Base-by-base conservation (phyloP, 257 asterid genomes). In the Lithospermum erythrorhizon region DNA sequence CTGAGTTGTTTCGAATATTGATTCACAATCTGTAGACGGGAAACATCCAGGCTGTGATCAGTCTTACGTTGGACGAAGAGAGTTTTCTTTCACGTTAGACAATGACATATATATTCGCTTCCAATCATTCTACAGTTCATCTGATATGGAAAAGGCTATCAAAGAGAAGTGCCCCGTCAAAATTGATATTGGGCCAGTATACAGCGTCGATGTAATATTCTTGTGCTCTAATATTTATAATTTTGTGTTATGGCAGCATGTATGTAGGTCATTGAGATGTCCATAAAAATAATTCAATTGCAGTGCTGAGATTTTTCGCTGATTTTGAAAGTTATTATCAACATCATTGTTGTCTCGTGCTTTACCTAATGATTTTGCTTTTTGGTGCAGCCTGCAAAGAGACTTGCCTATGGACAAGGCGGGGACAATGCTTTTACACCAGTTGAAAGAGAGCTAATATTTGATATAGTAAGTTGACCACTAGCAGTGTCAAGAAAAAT, bases 1-100 rank as follows among this genome's bases (percentile, higher is more conserved):
- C 11, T 9, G 21, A n/a, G 57, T 17, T 72, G 57, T 49, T 66
- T 4, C 57, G 5, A 55, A n/a, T 62, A 45, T 74, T 65, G 57
- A 30, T 63, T 68, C 49, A n/a, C 62, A 35, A 21, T 61, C 57
- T 62, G 22, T 72, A 91, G 96, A 91, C 75, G 95, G 96, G 67
- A 91, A 81, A 68, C 98, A 91, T 74, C 96, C 98, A 32, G 98
- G 98, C 9, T 91, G 98, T 73, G 96, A 88, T 68, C 81, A 73
- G 22, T 91, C 98, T 63, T 91, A 83, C 74, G 81, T 82, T 57
- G 94, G 95, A 18, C 73, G 94, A 25, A 84, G 97, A 69, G 97
- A 86, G 69, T 82, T 89, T 66, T 90, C 97, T 52, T 90, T 87
- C 79, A 85, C 97, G 6, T 72, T 85, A 73, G 95, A 83, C 20